Base-by-base conservation (phyloP, 345 rosid species). In the Abelmoschus esculentus region DNA sequence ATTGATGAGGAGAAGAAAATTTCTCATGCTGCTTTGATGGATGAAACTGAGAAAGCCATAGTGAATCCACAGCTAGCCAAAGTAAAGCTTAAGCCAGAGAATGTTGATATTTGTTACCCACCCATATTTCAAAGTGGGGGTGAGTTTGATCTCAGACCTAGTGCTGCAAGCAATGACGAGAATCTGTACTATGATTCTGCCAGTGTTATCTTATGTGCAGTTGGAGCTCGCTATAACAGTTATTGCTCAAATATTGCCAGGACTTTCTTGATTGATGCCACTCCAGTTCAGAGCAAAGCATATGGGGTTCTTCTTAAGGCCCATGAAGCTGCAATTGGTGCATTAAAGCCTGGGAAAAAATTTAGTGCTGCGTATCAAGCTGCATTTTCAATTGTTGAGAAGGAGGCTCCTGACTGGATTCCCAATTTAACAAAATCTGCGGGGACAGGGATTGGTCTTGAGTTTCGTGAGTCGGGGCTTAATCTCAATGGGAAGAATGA, bases 61-160 rank as follows among this genome's bases (percentile, higher is more conserved):
- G 56, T 91, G 72, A 92, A 91, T 74, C 97, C 98, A 44, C 72
- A 95, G 44, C 88, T 78, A 75, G 90, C 90, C 72, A 81, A 85
- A 75, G 91, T 88, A 73, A 93, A 91, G 86, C 83, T 91, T 74
- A 91, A 77, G 88, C 84, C 95, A 49, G 96, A 88, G 74, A 93
- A 91, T 72, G 92, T 93, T 46, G 98, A 93, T 70, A 93, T 91
- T 54, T 93, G 98, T 74, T 93, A 93, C 67, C 98, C 97, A 61
- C 97, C 98, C 0, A 87, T 93, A 63, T 91, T 93, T 75, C 98
- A 93, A 76, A 93, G 98, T 73, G 98, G 98, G 63, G 97, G 90
- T 13, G 74, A 83, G 60, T 93, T 89, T 83, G 97, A 93, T 85
- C 91, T 93, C 70, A 89, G 82, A 71, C 98, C 98, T 28, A 93